Evolutionary conservation across 306 rosid genomes (phyloP), one percentile per base, ranked within the genome.

Genomic region (Quercus wislizeni): DNA sequence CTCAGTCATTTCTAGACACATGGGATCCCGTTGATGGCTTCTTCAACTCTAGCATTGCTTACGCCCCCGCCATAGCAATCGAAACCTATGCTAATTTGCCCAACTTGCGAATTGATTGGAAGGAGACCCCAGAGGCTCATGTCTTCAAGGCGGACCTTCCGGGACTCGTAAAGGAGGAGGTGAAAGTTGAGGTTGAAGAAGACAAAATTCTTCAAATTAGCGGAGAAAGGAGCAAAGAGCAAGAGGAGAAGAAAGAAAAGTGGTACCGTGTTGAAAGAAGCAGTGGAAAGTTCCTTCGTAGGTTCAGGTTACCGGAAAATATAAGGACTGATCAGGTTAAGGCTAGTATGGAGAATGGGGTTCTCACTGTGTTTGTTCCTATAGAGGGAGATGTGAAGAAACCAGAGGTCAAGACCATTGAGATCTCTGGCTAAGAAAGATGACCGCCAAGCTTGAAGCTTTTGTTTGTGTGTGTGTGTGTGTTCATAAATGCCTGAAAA

Each of bases 181-280:
- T 76, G 55, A 76, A 76, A 41, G 74, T 76, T 14, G 80, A 76
- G 80, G 65, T 76, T 25, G 80, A 76, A 30, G 80, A 76, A 14
- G 80, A 64, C 13, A 64, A 63, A 31, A 69, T 76, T n/a, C 64
- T 65, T 13, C 72, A 65, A 17, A 65, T 76, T 27, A 65, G 80
- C 11, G 74, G 65, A 31, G 80, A 76, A 61, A 64, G 74, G 63
- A 52, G 15, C 54, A 30, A 20, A 54, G 80, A 76, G 74, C 63
- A 76, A 14, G 80, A 76, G 65, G 80, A 76, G 80, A 65, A 54
- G 65, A 68, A 51, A 11, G 80, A 51, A 54, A 65, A 38, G 78
- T 74, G 68, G 78, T 68, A 38, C 38, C 78, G 23, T 12, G 12
- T 74, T 2, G 78, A 74, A 25, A 38, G 78, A 19, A 58, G 78